phyloP scores from a whole-genome alignment of 306 rosid species.

The Dryas octopetala region DNA sequence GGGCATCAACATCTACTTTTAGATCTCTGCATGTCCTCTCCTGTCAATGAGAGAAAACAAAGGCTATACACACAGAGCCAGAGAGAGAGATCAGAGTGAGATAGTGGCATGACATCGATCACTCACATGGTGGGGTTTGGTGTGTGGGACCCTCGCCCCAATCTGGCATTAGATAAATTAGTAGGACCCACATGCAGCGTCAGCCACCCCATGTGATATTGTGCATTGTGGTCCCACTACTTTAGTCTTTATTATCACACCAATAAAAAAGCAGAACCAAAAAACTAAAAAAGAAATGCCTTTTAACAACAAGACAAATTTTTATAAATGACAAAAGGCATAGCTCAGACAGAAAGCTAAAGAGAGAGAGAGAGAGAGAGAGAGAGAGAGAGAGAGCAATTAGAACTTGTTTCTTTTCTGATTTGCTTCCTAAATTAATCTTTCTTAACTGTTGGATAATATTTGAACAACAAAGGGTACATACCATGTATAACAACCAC shows the following conservation, averaged over 20 bases:
- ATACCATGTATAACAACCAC: constrained; percentile 37
- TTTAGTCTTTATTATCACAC: constrained; percentile 26
- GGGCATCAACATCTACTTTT: constrained; percentile 54
- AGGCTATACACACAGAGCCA: neutral
- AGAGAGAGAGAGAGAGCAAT: constrained; percentile 29
- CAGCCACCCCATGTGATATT: constrained; percentile 71
- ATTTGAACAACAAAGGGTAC: constrained; percentile 9
- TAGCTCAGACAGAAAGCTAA: neutral
- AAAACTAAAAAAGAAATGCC: neutral
- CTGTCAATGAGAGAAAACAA: constrained; percentile 29
- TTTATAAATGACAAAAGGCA: constrained; percentile 18
- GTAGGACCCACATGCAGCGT: constrained; percentile 48
- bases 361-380: neutral
- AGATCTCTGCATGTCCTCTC: constrained; percentile 53
- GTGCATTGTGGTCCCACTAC: constrained; percentile 39
- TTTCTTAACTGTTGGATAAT: neutral
- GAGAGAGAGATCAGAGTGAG: constrained; percentile 2
- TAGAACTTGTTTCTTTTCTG: constrained; percentile 27
- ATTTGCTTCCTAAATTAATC: constrained; percentile 40
- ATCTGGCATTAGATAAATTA: constrained; percentile 55
- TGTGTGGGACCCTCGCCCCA: constrained; percentile 57
- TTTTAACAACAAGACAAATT: constrained; percentile 37
- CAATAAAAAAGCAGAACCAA: neutral
- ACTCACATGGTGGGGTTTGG: constrained; percentile 63
- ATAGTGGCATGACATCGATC: constrained; percentile 29